Conservation (phyloP, 2,329 filamentous ascomycete genomes). For the Hypoxylon sp. region DNA sequence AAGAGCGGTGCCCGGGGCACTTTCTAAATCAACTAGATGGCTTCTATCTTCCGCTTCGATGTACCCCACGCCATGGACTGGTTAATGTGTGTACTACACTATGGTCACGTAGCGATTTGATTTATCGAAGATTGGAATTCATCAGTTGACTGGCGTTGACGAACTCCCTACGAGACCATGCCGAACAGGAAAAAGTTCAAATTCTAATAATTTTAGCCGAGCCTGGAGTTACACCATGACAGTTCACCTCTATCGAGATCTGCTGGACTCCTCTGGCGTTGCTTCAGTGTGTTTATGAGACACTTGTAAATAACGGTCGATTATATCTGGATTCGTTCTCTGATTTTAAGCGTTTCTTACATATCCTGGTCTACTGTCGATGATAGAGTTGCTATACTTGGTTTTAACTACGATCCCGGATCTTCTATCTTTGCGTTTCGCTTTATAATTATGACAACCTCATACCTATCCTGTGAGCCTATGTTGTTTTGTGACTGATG, state of each 20-base stretch:
- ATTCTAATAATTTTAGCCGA: constrained; percentile 21
- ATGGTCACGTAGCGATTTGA: constrained; percentile 29
- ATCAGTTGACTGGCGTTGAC: constrained; percentile 10
- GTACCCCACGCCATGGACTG: constrained; percentile 36
- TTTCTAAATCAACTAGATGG: constrained; percentile 58
- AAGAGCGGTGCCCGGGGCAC: constrained; percentile 73
- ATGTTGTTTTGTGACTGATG: too few relatives aligned
- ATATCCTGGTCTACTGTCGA: constrained; percentile 30
- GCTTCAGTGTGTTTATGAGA: constrained; percentile 23
- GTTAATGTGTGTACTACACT: constrained; percentile 36
- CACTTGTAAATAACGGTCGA: constrained; percentile 32
- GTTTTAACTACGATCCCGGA: constrained; percentile 23
- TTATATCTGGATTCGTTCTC: constrained; percentile 15
- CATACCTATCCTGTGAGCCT: background rate
- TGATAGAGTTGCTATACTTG: constrained; percentile 25
- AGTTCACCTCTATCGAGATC: constrained; percentile 1
- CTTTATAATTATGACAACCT: background rate
- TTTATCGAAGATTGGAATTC: constrained; percentile 14
- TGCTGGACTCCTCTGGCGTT: constrained; percentile 18
- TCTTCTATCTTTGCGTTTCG: too few relatives aligned
- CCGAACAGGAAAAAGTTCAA: constrained; percentile 21
- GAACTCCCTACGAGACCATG: constrained; percentile 14
- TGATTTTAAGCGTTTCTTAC: constrained; percentile 40
- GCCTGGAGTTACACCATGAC: constrained; percentile 8
- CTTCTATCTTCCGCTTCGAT: constrained; percentile 22